These are phyloP conservation scores for Tubosaeta sp. DNA, from an alignment of 768 basidiomycete genomes.

Conservation along the genomic window DNA sequence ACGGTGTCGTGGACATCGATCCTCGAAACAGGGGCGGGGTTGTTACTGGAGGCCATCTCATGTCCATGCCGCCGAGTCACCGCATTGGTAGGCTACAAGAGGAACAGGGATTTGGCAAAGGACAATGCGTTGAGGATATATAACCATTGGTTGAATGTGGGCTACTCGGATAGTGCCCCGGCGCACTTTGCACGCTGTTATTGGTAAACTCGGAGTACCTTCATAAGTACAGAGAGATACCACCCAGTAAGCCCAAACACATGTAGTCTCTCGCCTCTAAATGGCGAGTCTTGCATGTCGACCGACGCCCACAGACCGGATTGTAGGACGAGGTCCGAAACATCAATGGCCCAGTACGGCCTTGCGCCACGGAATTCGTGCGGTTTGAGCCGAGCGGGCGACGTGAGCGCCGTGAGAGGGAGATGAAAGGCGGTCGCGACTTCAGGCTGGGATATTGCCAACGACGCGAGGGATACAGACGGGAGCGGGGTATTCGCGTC, in stretches of 20 bases:
- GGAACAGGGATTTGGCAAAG: too few relatives aligned
- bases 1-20: too few relatives aligned
- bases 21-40: too few relatives aligned
- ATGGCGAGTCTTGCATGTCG: constrained; percentile 37
- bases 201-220: constrained; percentile 44
- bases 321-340: constrained; percentile 48
- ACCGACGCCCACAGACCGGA: constrained; percentile 29
- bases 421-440: constrained; percentile 72
- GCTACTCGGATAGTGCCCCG: too few relatives aligned
- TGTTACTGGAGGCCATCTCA: too few relatives aligned
- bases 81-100: too few relatives aligned
- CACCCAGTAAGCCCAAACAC: constrained; percentile 85
- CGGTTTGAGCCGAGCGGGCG: constrained; percentile 43
- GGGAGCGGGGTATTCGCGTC: constrained; percentile 47
- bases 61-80: too few relatives aligned
- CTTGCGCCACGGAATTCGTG: constrained; percentile 49
- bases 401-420: constrained; percentile 49
- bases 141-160: too few relatives aligned
- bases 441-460: constrained; percentile 56
- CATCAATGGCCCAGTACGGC: constrained; percentile 66
- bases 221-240: constrained; percentile 68
- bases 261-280: constrained; percentile 50
- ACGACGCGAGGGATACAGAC: constrained; percentile 50
- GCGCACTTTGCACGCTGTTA: constrained; percentile 12
- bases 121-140: too few relatives aligned